Base-by-base conservation (phyloP, 208 protist species). In the Tritrichomonas foetus region DNA sequence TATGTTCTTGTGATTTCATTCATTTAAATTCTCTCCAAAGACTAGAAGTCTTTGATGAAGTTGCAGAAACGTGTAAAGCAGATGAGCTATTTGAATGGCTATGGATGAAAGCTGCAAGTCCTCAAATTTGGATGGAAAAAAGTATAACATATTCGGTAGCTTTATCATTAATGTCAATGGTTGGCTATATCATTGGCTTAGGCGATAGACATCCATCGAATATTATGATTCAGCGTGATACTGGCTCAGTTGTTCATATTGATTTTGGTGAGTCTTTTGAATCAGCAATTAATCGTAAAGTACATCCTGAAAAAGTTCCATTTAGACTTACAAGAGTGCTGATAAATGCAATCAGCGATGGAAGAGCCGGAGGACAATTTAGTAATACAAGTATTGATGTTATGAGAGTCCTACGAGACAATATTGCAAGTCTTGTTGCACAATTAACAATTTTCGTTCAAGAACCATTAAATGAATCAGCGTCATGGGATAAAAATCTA, bases 301-400 rank as follows among this genome's bases (percentile, higher is more conserved):
- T 75, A 16, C 95, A 66, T 27, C 94, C 94, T 33, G 94, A 95
- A 95, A 94, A 75, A 50, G 94, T 96, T 25, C 95, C 95, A 1
- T 96, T 96, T 55, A 44, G 95, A 16, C 80, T 96, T 27, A 96
- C 95, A 16, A 92, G 95, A 55, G 95, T 96, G 94, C 50, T 96
- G 0, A 94, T 96, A 2, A 95, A 96, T 93, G 95, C 84, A 30
- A 47, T 96, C 2, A 95, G 94, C 22, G 92, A 94, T 39, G 72
- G 36, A n/a, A 95, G 95, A 25, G 93, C 95, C 20, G 95, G 96
- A 50, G 98, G 98, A 11, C 84, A 96, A 3, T 99, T 99, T 95
- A 95, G 97, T 1, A 93, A 80, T 0, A 94, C 95, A 82, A 98
- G 97, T 93, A 97, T 98, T 95, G 94, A 94, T 0, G 64, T 95